phyloP scores from a whole-genome alignment of 2,329 filamentous ascomycete genomes.

The Xylaria arbuscula region DNA sequence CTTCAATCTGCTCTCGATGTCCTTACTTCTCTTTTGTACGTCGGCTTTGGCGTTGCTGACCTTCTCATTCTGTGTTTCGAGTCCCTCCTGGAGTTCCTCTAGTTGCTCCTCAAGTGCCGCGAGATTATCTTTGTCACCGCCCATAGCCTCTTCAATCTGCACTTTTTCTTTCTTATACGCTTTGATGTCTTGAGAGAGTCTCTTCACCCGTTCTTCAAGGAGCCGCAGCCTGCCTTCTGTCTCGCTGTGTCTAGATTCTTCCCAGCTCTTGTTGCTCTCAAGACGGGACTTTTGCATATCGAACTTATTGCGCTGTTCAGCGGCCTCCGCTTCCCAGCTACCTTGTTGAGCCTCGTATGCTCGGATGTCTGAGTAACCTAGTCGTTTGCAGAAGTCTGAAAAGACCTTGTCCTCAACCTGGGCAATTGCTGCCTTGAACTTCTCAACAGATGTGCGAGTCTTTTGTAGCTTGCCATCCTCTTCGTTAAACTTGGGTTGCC shows the following conservation, averaged over 20 bases:
- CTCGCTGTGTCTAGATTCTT: slow-evolving; percentile 62
- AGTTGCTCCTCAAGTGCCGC: slow-evolving; percentile 79
- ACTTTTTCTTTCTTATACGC: slow-evolving; percentile 78
- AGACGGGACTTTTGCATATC: slow-evolving; percentile 84
- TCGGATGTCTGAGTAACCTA: slow-evolving; percentile 89
- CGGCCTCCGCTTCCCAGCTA: slow-evolving; percentile 88
- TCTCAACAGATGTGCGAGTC: slow-evolving; percentile 61
- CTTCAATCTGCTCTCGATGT: slow-evolving; percentile 79
- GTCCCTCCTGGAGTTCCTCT: slow-evolving; percentile 73
- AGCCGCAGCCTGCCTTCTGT: slow-evolving; percentile 75
- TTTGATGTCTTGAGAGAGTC: slow-evolving; percentile 75
- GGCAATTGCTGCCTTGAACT: slow-evolving; percentile 73
- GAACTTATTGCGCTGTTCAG: slow-evolving; percentile 87
- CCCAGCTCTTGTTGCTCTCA: slow-evolving; percentile 69
- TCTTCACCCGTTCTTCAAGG: slow-evolving; percentile 73
- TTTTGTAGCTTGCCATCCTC: slow-evolving; percentile 75
- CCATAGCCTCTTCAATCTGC: slow-evolving; percentile 77
- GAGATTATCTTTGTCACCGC: slow-evolving; percentile 78
- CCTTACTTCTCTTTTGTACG: slow-evolving; percentile 84
- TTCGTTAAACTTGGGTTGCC: slow-evolving; percentile 81
- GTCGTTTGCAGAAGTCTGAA: slow-evolving; percentile 81
- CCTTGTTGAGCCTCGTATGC: slow-evolving; percentile 95
- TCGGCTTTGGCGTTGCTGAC: slow-evolving; percentile 83
- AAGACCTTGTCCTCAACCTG: slow-evolving; percentile 91
- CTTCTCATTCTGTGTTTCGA: slow-evolving; percentile 76